Percentiles rank a stretch among this genome's conserved stretches.
phyloP scores from a whole-genome alignment of 208 protist species.

The Acanthamoeba quina region DNA sequence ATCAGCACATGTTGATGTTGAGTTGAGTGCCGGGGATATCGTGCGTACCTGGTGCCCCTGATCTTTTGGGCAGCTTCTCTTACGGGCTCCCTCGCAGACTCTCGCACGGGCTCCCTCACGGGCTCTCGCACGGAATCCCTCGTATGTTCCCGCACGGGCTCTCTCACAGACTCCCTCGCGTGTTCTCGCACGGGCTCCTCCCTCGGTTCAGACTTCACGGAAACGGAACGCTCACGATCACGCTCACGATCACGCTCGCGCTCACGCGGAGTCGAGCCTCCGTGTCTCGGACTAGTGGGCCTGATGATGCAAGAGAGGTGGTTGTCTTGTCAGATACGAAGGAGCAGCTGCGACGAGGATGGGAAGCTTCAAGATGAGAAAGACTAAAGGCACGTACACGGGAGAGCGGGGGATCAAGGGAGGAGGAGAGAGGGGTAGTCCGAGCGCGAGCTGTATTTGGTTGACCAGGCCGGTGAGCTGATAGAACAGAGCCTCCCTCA shows the following conservation, averaged over 20 bases:
- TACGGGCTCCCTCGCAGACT: background rate
- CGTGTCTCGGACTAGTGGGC: too few species aligned
- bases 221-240: background rate
- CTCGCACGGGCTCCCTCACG: background rate
- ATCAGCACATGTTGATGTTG: background rate
- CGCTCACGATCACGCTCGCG: background rate
- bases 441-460: constrained; percentile 23
- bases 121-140: background rate
- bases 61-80: background rate
- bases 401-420: background rate
- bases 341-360: background rate
- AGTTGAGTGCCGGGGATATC: background rate
- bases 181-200: background rate
- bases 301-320: too few species aligned
- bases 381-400: background rate
- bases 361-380: background rate
- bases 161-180: background rate
- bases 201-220: background rate
- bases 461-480: constrained; percentile 31
- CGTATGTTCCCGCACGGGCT: background rate
- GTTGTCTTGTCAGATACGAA: too few species aligned
- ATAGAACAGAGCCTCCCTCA: constrained; percentile 19
- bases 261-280: too few species aligned
- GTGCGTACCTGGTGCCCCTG: background rate
- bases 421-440: background rate